Conservation (phyloP, 345 rosid species). For the Hypericum androsaemum region DNA sequence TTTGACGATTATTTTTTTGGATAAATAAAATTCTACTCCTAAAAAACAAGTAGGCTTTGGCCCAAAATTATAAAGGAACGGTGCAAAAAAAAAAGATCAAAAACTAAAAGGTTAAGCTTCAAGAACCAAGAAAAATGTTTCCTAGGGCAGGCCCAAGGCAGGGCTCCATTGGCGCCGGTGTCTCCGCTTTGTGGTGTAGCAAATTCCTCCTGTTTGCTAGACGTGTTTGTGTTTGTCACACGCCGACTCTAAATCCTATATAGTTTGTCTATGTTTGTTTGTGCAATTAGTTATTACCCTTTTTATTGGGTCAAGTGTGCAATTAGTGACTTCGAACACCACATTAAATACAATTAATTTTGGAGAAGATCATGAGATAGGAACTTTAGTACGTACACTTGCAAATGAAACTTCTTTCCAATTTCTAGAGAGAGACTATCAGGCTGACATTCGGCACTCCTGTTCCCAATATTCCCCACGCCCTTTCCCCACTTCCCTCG, state of each 20-base stretch:
- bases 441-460: slow-evolving; percentile 47
- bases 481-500: background rate
- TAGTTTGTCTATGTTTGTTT: too few species aligned
- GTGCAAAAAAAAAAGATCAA: slow-evolving; percentile 1
- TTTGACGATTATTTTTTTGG: too few species aligned
- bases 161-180: slow-evolving; percentile 57
- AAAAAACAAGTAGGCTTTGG: background rate
- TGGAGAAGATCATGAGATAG: too few species aligned
- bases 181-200: slow-evolving; percentile 38
- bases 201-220: slow-evolving; percentile 7
- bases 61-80: slow-evolving; percentile 26
- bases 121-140: slow-evolving; percentile 36
- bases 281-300: too few species aligned
- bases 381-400: slow-evolving; percentile 10
- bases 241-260: background rate
- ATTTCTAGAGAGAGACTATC: slow-evolving; percentile 4
- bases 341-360: too few species aligned
- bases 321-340: too few species aligned
- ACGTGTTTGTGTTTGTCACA: slow-evolving; percentile 1
- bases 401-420: slow-evolving; percentile 21
- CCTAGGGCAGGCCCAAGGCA: slow-evolving; percentile 43
- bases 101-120: slow-evolving; percentile 1
- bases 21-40: too few species aligned
- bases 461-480: slow-evolving; percentile 35
- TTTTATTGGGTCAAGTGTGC: too few species aligned